These are phyloP conservation scores for Spathaspora passalidarum DNA, from an alignment of 805 yeast species.

Conservation along the genomic window DNA sequence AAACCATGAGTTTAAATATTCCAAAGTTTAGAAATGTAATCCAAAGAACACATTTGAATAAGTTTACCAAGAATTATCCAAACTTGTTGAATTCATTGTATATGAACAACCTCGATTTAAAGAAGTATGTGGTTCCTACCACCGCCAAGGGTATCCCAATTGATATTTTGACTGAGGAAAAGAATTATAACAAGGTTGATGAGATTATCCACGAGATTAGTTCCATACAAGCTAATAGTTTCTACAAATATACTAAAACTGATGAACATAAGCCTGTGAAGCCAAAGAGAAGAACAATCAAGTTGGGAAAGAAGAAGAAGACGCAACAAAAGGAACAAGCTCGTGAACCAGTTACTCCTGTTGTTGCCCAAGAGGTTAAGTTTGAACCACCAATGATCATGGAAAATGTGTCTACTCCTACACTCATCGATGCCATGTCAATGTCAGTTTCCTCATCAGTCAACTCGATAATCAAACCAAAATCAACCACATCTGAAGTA, in stretches of 20 bases:
- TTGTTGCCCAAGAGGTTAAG: not conserved
- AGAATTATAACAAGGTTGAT: slow-evolving; percentile 29
- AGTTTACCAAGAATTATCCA: slow-evolving; percentile 32
- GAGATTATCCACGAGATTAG: slow-evolving; percentile 40
- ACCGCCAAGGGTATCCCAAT: slow-evolving; percentile 37
- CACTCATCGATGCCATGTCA: not conserved
- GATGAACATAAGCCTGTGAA: slow-evolving; percentile 18
- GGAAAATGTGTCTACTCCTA: slow-evolving; percentile 2
- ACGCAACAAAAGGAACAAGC: not conserved
- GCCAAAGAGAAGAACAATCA: slow-evolving; percentile 44
- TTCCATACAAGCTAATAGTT: slow-evolving; percentile 44
- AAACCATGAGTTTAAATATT: slow-evolving; percentile 70
- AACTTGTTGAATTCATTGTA: slow-evolving; percentile 35
- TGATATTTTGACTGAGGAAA: slow-evolving; percentile 26
- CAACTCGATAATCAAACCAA: not conserved
- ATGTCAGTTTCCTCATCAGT: slow-evolving; percentile 1
- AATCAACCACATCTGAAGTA: not conserved
- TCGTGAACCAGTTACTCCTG: not conserved
- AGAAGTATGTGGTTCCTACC: slow-evolving; percentile 1
- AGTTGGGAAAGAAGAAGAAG: slow-evolving; percentile 19
- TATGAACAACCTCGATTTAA: slow-evolving; percentile 18
- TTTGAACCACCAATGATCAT: not conserved
- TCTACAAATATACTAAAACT: slow-evolving; percentile 27
- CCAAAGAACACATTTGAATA: slow-evolving; percentile 52
- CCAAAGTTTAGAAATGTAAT: slow-evolving; percentile 57